Conservation (phyloP, 352 stramenopile species). For the Thalassiosira pacifica region DNA sequence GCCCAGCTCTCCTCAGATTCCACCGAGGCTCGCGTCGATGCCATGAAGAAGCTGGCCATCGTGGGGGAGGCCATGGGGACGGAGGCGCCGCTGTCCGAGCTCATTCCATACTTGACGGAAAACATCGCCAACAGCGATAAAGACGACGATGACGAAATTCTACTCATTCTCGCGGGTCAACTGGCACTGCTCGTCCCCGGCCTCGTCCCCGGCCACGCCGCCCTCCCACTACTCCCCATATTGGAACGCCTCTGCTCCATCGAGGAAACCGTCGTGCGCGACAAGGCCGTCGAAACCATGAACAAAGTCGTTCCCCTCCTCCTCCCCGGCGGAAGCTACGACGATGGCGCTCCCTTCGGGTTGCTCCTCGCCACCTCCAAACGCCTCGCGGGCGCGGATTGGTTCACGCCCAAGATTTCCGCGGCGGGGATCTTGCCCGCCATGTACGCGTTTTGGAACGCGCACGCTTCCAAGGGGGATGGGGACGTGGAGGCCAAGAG, state of each 20-base stretch:
- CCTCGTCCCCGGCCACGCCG: constrained; percentile 85
- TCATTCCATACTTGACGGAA: constrained; percentile 91
- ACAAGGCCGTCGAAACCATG: constrained; percentile 83
- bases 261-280: constrained; percentile 94
- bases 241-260: constrained; percentile 91
- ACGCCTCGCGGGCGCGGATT: constrained; percentile 77
- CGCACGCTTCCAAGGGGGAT: constrained; percentile 26
- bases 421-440: constrained; percentile 74
- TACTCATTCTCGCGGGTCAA: constrained; percentile 92
- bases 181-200: constrained; percentile 92
- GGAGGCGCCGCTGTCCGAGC: constrained; percentile 88
- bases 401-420: constrained; percentile 85
- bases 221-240: constrained; percentile 90
- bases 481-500: constrained; percentile 44
- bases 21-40: constrained; percentile 93
- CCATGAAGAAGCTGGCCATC: constrained; percentile 92
- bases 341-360: constrained; percentile 35
- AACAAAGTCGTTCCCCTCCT: constrained; percentile 63
- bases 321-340: constrained; percentile 35
- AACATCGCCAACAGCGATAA: constrained; percentile 67
- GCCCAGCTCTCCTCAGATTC: constrained; percentile 93
- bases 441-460: constrained; percentile 68
- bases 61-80: constrained; percentile 92
- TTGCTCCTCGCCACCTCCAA: constrained; percentile 71
- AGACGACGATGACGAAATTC: constrained; percentile 94